Conservation (phyloP, 768 basidiomycete genomes). For the Tricholoma sp. region DNA sequence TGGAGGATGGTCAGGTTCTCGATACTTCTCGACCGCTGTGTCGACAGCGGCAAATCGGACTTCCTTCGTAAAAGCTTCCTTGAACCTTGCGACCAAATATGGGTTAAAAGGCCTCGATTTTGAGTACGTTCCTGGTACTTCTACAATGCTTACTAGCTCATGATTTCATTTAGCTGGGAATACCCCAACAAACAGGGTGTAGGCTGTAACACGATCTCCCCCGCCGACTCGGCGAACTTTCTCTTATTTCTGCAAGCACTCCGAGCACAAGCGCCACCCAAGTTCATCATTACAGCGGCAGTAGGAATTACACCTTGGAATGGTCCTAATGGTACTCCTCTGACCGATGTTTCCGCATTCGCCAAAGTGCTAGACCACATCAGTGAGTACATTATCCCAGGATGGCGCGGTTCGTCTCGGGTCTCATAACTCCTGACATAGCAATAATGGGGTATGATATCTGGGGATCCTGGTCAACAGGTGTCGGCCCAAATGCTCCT, state of each 20-base stretch:
- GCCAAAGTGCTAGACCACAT: slow-evolving; percentile 55
- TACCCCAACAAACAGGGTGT: slow-evolving; percentile 67
- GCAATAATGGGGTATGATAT: slow-evolving; percentile 65
- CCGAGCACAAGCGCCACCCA: slow-evolving; percentile 42
- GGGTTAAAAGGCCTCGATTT: slow-evolving; percentile 55
- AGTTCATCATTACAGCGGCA: slow-evolving; percentile 53
- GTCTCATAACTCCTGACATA: slow-evolving; percentile 14
- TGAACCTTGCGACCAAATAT: slow-evolving; percentile 43
- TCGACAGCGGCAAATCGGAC: slow-evolving; percentile 53
- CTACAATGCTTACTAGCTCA: background rate
- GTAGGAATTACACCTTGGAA: slow-evolving; percentile 36
- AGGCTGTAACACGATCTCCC: slow-evolving; percentile 60
- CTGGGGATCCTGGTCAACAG: slow-evolving; percentile 42
- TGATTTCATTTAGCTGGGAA: slow-evolving; percentile 57
- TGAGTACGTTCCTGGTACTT: slow-evolving; percentile 29
- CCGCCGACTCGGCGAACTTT: slow-evolving; percentile 70
- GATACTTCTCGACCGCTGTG: slow-evolving; percentile 58
- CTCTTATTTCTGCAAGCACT: slow-evolving; percentile 70
- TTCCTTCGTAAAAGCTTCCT: slow-evolving; percentile 57
- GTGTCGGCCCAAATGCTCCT: slow-evolving; percentile 81
- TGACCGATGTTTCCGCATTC: slow-evolving; percentile 70
- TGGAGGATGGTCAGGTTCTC: slow-evolving; percentile 68
- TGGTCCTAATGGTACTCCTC: slow-evolving; percentile 51
- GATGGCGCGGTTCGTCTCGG: background rate
- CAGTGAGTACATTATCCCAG: slow-evolving; percentile 19